These are phyloP conservation scores for Solanum pennellii DNA, from an alignment of 257 asterid genomes.

Conservation along the genomic window DNA sequence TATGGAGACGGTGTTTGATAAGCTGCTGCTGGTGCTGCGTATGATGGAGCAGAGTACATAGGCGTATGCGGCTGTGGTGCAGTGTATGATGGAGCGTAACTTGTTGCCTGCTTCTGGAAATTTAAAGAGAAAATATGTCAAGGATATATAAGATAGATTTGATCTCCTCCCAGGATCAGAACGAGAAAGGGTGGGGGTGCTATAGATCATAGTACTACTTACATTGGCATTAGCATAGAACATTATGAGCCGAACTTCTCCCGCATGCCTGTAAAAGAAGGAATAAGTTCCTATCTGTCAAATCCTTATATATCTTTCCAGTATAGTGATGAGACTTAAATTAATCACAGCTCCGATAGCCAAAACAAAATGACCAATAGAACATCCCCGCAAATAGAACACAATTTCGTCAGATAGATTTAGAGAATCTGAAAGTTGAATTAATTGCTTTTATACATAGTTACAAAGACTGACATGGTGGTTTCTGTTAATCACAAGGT, in stretches of 20 bases:
- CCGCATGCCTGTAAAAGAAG: slow-evolving; percentile 54
- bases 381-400: not conserved
- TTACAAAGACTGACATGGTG: not conserved
- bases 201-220: slow-evolving; percentile 7
- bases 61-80: slow-evolving; percentile 7
- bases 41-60: slow-evolving; percentile 13
- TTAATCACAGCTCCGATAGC: not conserved
- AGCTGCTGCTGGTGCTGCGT: not conserved
- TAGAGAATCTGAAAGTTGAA: not conserved
- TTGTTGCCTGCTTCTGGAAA: slow-evolving; percentile 32
- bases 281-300: not conserved
- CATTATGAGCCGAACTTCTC: slow-evolving; percentile 82
- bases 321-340: not conserved
- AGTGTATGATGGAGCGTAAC: slow-evolving; percentile 17
- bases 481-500: not conserved
- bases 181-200: not conserved
- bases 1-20: slow-evolving; percentile 21
- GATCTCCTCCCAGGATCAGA: not conserved
- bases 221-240: slow-evolving; percentile 65
- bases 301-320: not conserved
- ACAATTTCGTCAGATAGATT: not conserved
- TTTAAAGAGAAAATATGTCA: not conserved
- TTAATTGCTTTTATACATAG: not conserved
- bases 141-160: not conserved
- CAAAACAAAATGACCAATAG: not conserved